Percentiles rank a stretch among this genome's conserved stretches.
phyloP scores from a whole-genome alignment of 441 rosid species.

The Gossypium gossypioides region DNA sequence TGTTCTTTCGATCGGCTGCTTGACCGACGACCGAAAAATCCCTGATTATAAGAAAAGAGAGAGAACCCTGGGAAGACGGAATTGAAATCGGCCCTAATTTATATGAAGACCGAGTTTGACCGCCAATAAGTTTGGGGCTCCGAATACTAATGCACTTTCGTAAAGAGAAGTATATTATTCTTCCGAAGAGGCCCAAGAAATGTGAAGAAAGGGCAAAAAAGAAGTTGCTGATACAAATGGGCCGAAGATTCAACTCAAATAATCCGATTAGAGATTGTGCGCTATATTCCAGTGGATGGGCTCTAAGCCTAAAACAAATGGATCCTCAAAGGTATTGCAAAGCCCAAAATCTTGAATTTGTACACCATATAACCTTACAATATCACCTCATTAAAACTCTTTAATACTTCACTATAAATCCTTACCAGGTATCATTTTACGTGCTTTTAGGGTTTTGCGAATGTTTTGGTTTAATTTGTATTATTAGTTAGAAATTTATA shows the following conservation, averaged over 20 bases:
- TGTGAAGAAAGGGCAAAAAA: not conserved
- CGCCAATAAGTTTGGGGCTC: not conserved
- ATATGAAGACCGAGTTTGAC: not conserved
- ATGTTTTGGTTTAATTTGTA: too few relatives aligned
- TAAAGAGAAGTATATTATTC: too few relatives aligned
- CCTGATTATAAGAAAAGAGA: not conserved
- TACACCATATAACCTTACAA: too few relatives aligned
- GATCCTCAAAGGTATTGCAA: not conserved
- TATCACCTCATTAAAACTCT: too few relatives aligned
- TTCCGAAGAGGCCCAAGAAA: not conserved
- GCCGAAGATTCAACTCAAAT: not conserved
- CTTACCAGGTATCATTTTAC: too few relatives aligned
- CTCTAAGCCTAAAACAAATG: not conserved
- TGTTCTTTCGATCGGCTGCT: not conserved
- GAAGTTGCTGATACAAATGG: not conserved
- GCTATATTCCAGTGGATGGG: not conserved
- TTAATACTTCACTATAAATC: too few relatives aligned
- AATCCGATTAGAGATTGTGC: not conserved
- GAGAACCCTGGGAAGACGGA: not conserved
- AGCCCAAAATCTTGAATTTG: not conserved
- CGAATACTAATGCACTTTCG: not conserved
- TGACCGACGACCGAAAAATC: not conserved
- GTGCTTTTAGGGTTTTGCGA: too few relatives aligned
- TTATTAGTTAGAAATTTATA: too few relatives aligned
- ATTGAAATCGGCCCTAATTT: not conserved